These are phyloP conservation scores for Gentiana macrophylla DNA, from an alignment of 257 asterid genomes.

Conservation along the genomic window DNA sequence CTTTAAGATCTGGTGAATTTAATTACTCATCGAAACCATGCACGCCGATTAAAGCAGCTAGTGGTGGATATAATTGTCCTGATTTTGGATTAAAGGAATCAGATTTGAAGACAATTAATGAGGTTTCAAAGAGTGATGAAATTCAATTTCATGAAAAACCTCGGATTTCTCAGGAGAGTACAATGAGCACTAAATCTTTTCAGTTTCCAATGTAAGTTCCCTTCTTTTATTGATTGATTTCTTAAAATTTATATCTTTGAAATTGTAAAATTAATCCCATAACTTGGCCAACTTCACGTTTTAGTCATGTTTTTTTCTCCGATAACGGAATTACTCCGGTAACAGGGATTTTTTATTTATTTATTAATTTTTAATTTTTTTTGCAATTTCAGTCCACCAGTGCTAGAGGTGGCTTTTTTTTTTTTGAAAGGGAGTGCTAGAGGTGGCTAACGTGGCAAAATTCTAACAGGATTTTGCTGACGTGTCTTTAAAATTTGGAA, in stretches of 20 bases:
- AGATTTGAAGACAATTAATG: constrained; percentile 17
- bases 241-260: not conserved
- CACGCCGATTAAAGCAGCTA: not conserved
- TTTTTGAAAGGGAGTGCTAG: too few species aligned
- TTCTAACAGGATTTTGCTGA: too few species aligned
- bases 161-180: constrained; percentile 28
- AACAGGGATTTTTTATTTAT: too few species aligned
- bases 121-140: constrained; percentile 20
- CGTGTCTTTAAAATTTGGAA: too few species aligned
- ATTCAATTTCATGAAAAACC: not conserved
- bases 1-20: constrained; percentile 21
- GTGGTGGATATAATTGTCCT: constrained; percentile 15
- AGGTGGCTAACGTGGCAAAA: too few species aligned
- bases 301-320: not conserved
- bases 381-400: too few species aligned
- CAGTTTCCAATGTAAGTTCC: constrained; percentile 36
- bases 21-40: constrained; percentile 9
- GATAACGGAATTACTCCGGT: too few species aligned
- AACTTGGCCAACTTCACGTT: not conserved
- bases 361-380: too few species aligned
- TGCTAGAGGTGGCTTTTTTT: too few species aligned
- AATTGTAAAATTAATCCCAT: not conserved
- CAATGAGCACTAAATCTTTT: constrained; percentile 41
- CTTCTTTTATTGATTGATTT: not conserved
- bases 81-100: constrained; percentile 26